Conservation (phyloP, 805 yeast species). For the Huiozyma sinensis region DNA sequence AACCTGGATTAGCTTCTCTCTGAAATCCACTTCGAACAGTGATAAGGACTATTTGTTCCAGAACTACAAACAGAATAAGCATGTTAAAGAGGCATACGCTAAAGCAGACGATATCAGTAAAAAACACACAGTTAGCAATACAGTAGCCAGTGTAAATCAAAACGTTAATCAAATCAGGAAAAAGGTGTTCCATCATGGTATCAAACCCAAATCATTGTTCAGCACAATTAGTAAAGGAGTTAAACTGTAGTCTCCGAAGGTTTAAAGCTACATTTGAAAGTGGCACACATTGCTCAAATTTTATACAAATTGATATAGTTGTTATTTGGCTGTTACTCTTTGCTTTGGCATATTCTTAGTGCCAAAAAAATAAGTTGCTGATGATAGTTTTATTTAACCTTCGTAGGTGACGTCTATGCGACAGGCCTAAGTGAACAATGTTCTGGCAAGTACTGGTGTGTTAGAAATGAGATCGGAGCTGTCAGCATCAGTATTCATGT, state of each 20-base stretch:
- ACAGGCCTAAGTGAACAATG: too few relatives aligned
- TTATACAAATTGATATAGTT: not conserved
- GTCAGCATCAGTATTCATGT: too few relatives aligned
- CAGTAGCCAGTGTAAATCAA: constrained; percentile 33
- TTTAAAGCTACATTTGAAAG: not conserved
- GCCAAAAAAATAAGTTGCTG: not conserved
- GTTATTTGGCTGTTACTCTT: not conserved
- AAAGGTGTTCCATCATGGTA: constrained; percentile 41
- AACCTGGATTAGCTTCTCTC: constrained; percentile 37
- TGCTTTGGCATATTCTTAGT: not conserved
- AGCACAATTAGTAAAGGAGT: constrained; percentile 36
- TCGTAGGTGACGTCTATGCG: too few relatives aligned
- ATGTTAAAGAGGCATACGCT: constrained; percentile 56
- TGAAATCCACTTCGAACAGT: constrained; percentile 20
- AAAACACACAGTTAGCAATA: constrained; percentile 31
- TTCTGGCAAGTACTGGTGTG: too few relatives aligned
- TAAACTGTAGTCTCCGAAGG: not conserved
- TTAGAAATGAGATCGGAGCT: too few relatives aligned
- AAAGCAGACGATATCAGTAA: constrained; percentile 40
- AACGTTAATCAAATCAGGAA: constrained; percentile 42
- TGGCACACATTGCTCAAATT: not conserved
- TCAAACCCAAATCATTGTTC: constrained; percentile 41
- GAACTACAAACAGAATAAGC: constrained; percentile 35
- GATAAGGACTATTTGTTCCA: constrained; percentile 25
- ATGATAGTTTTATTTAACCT: too few relatives aligned